Conservation (phyloP, 371 early-diverging fungal species). For the Rhizopus arrhizus region DNA sequence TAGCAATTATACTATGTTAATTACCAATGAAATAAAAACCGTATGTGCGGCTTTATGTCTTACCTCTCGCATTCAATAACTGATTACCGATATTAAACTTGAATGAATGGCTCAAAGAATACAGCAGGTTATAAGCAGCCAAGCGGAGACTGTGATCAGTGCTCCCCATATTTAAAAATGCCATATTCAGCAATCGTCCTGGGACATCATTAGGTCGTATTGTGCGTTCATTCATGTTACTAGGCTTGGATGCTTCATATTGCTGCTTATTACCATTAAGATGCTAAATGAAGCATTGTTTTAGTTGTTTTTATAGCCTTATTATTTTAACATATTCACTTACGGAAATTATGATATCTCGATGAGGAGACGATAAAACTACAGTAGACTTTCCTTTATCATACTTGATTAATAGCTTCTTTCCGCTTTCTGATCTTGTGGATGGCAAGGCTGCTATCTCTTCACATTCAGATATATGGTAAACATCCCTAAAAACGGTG, state of each 20-base stretch:
- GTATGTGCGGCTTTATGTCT: not conserved
- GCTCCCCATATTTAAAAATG: constrained; percentile 83
- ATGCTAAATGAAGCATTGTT: constrained; percentile 32
- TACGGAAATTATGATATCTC: constrained; percentile 70
- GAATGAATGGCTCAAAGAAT: constrained; percentile 77
- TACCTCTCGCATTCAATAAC: constrained; percentile 77
- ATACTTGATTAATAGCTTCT: constrained; percentile 76
- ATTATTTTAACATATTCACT: constrained; percentile 7
- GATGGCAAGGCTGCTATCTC: constrained; percentile 64
- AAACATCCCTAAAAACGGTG: constrained; percentile 80
- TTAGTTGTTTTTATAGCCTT: not conserved
- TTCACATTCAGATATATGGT: constrained; percentile 81
- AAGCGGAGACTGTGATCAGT: constrained; percentile 76
- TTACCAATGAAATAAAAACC: no score
- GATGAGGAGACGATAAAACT: constrained; percentile 72
- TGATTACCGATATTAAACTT: constrained; percentile 82
- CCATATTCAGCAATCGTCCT: constrained; percentile 89
- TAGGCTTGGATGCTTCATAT: constrained; percentile 68
- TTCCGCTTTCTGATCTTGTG: constrained; percentile 59
- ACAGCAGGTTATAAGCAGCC: constrained; percentile 86
- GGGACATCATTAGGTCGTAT: constrained; percentile 90
- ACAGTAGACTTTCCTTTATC: constrained; percentile 70
- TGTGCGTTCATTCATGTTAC: constrained; percentile 65
- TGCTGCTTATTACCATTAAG: constrained; percentile 74
- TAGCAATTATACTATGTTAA: constrained; percentile 5